Conservation (phyloP, 805 yeast genomes). For the Geotrichum ghanense region DNA sequence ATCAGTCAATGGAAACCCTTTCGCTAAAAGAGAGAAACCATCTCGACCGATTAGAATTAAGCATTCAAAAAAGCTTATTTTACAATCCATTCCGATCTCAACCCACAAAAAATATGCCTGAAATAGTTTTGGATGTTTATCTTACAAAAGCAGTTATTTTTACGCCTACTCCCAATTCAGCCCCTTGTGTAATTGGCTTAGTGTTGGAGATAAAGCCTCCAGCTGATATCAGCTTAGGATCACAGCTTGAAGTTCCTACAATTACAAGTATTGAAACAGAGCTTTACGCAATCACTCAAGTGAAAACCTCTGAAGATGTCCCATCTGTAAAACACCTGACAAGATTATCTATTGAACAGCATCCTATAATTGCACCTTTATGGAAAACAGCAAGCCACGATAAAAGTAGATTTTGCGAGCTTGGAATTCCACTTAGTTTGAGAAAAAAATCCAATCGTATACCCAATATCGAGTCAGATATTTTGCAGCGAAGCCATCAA, state of each 20-base stretch:
- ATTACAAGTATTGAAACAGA: no score
- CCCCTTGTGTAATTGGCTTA: not conserved
- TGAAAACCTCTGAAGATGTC: no score
- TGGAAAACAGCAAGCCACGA: not conserved
- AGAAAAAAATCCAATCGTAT: not conserved
- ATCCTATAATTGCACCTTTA: not conserved
- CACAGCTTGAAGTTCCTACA: no score
- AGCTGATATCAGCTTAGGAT: no score
- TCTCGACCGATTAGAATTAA: not conserved
- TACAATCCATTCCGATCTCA: not conserved
- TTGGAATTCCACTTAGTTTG: not conserved
- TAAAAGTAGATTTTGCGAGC: not conserved
- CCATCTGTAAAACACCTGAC: not conserved
- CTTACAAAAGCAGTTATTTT: not conserved
- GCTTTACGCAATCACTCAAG: no score
- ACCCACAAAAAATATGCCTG: not conserved
- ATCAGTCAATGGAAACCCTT: not conserved
- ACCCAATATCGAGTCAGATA: not conserved
- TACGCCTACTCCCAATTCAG: not conserved
- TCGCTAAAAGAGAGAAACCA: not conserved
- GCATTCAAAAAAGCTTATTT: not conserved
- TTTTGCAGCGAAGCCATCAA: not conserved
- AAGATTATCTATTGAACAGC: not conserved
- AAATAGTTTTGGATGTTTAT: not conserved
- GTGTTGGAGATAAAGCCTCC: no score